These are phyloP conservation scores for Jackrogersella multiformis DNA, from an alignment of 495 filamentous ascomycete species.

Conservation along the genomic window DNA sequence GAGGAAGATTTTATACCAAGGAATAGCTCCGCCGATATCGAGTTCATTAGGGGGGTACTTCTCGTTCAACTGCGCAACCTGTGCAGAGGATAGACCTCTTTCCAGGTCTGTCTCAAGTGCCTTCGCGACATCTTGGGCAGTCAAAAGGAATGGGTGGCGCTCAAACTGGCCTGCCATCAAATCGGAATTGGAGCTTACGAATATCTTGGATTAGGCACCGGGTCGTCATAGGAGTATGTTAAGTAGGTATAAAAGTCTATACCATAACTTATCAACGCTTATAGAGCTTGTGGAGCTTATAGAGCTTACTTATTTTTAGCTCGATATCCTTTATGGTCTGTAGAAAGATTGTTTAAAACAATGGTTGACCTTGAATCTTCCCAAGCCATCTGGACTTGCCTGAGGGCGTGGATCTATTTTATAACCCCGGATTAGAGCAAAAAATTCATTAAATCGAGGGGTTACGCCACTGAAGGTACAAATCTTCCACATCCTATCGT, in stretches of 20 bases:
- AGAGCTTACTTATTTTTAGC: conserved; percentile 10
- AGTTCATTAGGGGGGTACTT: conserved; percentile 70
- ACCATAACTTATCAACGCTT: conserved; percentile 3
- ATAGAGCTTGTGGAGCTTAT: conserved; percentile 3
- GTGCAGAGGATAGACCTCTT: conserved; percentile 61
- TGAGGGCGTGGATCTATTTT: conserved; percentile 23
- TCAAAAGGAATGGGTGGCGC: conserved; percentile 63
- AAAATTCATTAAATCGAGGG: conserved; percentile 1
- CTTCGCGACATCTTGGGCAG: conserved; percentile 60
- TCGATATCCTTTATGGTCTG: not conserved
- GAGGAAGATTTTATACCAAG: conserved; percentile 71
- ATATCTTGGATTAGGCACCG: conserved; percentile 16
- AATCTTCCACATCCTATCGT: conserved; percentile 20
- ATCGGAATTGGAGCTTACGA: conserved; percentile 12
- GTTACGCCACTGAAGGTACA: conserved; percentile 14
- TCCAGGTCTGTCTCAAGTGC: conserved; percentile 65
- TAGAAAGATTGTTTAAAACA: not conserved
- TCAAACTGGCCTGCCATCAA: conserved; percentile 55
- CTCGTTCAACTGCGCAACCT: conserved; percentile 59
- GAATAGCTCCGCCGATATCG: conserved; percentile 66
- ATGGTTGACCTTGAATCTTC: not conserved
- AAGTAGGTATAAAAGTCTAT: conserved; percentile 9
- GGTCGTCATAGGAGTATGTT: conserved; percentile 21
- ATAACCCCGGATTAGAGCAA: conserved; percentile 16
- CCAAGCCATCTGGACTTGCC: not conserved